A percentile compares a stretch with the other conserved stretches of the same genome.
phyloP scores from a whole-genome alignment of 441 rosid species.

The Croton laevigatus region DNA sequence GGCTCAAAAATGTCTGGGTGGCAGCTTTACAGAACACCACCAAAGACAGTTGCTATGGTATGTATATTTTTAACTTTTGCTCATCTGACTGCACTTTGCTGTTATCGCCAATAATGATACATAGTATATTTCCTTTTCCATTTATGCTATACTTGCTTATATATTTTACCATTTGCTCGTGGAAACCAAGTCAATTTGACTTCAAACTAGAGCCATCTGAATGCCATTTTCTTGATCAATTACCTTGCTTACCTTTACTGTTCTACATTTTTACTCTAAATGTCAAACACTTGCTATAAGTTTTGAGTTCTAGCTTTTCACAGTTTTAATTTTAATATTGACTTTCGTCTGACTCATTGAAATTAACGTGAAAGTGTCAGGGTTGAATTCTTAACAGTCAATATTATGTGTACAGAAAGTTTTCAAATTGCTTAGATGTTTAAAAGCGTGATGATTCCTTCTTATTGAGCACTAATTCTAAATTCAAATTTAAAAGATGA shows the following conservation, averaged over 20 bases:
- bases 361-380: background rate
- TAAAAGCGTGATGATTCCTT: no score
- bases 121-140: background rate
- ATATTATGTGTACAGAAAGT: no score
- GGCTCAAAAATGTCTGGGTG: constrained; percentile 87
- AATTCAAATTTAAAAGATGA: no score
- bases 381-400: no score
- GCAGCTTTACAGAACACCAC: constrained; percentile 98
- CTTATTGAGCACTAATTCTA: no score
- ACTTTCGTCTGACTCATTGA: background rate
- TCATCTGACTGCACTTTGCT: background rate
- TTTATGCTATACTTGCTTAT: background rate
- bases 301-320: background rate
- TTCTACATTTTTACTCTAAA: background rate
- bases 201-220: background rate
- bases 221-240: background rate
- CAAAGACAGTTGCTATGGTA: constrained; percentile 87
- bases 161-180: background rate
- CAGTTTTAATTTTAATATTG: background rate
- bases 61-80: constrained; percentile 18
- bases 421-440: no score
- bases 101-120: constrained; percentile 3
- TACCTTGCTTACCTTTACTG: background rate
- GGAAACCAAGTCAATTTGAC: background rate
- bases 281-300: no score